These are phyloP conservation scores for Limnanthes douglasii DNA, from an alignment of 345 rosid species.

Conservation along the genomic window DNA sequence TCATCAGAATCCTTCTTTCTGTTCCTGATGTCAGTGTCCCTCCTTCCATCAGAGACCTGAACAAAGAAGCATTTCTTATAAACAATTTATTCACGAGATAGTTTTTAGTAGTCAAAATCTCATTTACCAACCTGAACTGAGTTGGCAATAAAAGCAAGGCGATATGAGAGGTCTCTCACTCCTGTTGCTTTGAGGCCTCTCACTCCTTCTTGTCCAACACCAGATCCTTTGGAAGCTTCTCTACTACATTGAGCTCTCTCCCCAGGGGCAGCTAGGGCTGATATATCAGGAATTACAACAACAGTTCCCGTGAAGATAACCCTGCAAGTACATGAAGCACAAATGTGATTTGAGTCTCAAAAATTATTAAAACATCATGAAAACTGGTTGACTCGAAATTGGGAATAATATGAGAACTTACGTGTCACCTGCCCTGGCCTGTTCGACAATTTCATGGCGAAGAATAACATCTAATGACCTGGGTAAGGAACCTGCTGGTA, in stretches of 20 bases:
- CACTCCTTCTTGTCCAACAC: slow-evolving; percentile 66
- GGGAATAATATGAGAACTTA: too few species aligned
- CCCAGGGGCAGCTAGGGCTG: slow-evolving; percentile 86
- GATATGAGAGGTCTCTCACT: slow-evolving; percentile 88
- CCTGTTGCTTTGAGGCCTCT: slow-evolving; percentile 79
- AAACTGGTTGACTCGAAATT: not conserved
- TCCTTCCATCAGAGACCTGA: slow-evolving; percentile 82
- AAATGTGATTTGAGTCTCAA: not conserved
- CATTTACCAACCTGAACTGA: slow-evolving; percentile 70
- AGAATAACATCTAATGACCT: slow-evolving; percentile 86
- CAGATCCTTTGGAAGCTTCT: slow-evolving; percentile 49
- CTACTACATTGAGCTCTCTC: slow-evolving; percentile 81
- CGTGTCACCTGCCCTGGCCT: slow-evolving; percentile 98
- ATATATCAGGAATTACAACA: slow-evolving; percentile 89
- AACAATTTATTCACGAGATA: too few species aligned
- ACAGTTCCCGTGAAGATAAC: slow-evolving; percentile 86
- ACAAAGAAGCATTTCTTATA: slow-evolving; percentile 3
- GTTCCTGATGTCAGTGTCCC: slow-evolving; percentile 62
- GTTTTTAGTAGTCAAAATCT: too few species aligned
- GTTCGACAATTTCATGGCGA: slow-evolving; percentile 94
- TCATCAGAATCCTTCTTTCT: slow-evolving; percentile 79
- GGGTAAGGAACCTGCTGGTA: slow-evolving; percentile 95
- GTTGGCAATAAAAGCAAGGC: slow-evolving; percentile 87
- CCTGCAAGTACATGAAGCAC: slow-evolving; percentile 21
- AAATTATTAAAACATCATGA: not conserved